Evolutionary conservation across 139 green algal genomes (phyloP).

Genomic region (Yamagishiella unicocca): DNA sequence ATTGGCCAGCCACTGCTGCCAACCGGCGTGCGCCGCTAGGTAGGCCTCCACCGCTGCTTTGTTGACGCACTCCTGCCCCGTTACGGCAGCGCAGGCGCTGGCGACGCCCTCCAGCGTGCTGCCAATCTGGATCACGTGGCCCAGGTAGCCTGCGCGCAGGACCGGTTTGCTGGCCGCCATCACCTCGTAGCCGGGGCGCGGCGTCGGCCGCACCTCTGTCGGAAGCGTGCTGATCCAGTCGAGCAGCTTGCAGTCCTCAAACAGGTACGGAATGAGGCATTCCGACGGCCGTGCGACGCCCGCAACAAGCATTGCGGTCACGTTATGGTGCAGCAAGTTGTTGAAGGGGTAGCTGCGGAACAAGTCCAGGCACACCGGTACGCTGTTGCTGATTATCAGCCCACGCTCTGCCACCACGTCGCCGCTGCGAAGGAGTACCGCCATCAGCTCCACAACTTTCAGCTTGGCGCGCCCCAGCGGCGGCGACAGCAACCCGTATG

Average conservation of each 20-base stretch:
- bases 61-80: slow-evolving; percentile 28
- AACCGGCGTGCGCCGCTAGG: slow-evolving; percentile 58
- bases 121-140: slow-evolving; percentile 86
- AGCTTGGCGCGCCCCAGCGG: slow-evolving; percentile 81
- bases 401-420: slow-evolving; percentile 67
- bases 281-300: slow-evolving; percentile 55
- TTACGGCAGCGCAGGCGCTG: slow-evolving; percentile 5
- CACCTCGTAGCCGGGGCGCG: slow-evolving; percentile 55
- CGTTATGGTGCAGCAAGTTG: slow-evolving; percentile 89
- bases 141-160: slow-evolving; percentile 86
- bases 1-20: slow-evolving; percentile 62
- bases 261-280: slow-evolving; percentile 74
- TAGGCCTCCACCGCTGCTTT: slow-evolving; percentile 48
- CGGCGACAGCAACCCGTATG: slow-evolving; percentile 84
- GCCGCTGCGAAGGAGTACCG: slow-evolving; percentile 80
- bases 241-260: slow-evolving; percentile 70
- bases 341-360: slow-evolving; percentile 92
- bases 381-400: slow-evolving; percentile 64
- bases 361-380: slow-evolving; percentile 79
- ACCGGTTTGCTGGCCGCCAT: slow-evolving; percentile 47
- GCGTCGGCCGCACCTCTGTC: slow-evolving; percentile 57
- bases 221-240: slow-evolving; percentile 80
- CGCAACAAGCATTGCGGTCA: slow-evolving; percentile 72
- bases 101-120: slow-evolving; percentile 60
- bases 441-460: slow-evolving; percentile 85